phyloP scores from a whole-genome alignment of 495 filamentous ascomycete genomes.

The Bathelium albidoporum region DNA sequence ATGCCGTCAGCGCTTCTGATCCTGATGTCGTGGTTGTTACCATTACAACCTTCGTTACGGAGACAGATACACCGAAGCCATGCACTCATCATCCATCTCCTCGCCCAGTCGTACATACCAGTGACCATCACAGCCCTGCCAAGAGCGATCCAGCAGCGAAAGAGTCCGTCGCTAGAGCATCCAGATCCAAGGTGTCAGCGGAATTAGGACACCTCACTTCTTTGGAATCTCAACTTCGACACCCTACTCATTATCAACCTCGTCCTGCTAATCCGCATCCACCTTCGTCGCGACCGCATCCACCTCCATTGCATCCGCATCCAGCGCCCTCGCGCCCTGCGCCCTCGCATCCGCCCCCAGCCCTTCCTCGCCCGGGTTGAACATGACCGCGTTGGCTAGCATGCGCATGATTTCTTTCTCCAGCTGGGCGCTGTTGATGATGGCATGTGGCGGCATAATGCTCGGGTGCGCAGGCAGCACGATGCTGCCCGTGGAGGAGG shows the following conservation, averaged over 20 bases:
- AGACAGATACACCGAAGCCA: neutral
- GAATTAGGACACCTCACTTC: neutral
- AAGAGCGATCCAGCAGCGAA: neutral
- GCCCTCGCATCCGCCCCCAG: too few relatives aligned
- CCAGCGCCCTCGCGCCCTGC: too few relatives aligned
- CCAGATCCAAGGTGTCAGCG: neutral
- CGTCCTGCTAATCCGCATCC: neutral
- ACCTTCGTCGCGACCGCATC: conserved; percentile 41
- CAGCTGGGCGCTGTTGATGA: conserved; percentile 88
- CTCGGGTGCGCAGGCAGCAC: conserved; percentile 62
- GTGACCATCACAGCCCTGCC: neutral
- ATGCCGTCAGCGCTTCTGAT: neutral
- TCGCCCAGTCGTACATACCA: neutral
- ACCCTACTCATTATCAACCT: neutral
- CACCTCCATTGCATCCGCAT: conserved; percentile 71
- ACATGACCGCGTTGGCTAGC: conserved; percentile 97
- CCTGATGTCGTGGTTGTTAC: neutral
- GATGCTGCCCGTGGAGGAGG: conserved; percentile 39
- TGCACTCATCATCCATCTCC: neutral
- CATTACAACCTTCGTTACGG: neutral
- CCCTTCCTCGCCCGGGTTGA: conserved; percentile 76
- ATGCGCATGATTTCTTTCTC: conserved; percentile 95
- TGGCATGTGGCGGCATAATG: conserved; percentile 73
- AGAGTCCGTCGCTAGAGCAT: neutral
- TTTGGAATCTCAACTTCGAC: neutral